These are phyloP conservation scores for Entoloma clypeatum DNA, from an alignment of 1,284 basidiomycete species.

Conservation along the genomic window DNA sequence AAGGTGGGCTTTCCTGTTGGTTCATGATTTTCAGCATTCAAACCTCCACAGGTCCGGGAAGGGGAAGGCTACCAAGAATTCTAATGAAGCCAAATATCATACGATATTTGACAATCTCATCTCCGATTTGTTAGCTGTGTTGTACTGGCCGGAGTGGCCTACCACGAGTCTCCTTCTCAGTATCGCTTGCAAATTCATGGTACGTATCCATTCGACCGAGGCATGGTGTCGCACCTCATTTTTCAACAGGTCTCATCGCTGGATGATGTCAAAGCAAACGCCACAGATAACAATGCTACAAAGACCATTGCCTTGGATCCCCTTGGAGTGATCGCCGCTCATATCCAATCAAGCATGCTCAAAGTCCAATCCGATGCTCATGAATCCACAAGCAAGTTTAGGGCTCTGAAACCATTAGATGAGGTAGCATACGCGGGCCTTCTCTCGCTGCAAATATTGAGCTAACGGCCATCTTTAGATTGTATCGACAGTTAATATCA, in stretches of 20 bases:
- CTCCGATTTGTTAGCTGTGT: slow-evolving; percentile 81
- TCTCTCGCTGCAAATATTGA: background rate
- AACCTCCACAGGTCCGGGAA: slow-evolving; percentile 59
- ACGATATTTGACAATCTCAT: slow-evolving; percentile 88
- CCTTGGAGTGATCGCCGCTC: slow-evolving; percentile 86
- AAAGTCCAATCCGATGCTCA: slow-evolving; percentile 43
- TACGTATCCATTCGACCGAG: no score
- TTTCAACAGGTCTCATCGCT: slow-evolving; percentile 61
- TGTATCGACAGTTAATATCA: slow-evolving; percentile 46
- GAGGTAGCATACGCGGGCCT: slow-evolving; percentile 45
- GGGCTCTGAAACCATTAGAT: slow-evolving; percentile 55
- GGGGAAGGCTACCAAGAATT: slow-evolving; percentile 80
- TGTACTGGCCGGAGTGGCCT: slow-evolving; percentile 97
- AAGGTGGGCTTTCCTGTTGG: slow-evolving; percentile 45
- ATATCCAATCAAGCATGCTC: slow-evolving; percentile 59
- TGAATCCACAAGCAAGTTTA: slow-evolving; percentile 26
- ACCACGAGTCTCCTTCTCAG: slow-evolving; percentile 80
- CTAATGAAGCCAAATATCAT: slow-evolving; percentile 88
- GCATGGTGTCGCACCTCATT: background rate
- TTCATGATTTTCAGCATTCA: background rate
- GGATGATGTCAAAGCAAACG: slow-evolving; percentile 73
- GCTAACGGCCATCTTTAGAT: slow-evolving; percentile 40
- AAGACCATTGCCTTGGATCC: slow-evolving; percentile 91
- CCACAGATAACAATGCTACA: slow-evolving; percentile 71
- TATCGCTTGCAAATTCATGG: slow-evolving; percentile 81